Base-by-base conservation (phyloP, 495 filamentous ascomycete species). In the Hypomontagnella monticulosa region DNA sequence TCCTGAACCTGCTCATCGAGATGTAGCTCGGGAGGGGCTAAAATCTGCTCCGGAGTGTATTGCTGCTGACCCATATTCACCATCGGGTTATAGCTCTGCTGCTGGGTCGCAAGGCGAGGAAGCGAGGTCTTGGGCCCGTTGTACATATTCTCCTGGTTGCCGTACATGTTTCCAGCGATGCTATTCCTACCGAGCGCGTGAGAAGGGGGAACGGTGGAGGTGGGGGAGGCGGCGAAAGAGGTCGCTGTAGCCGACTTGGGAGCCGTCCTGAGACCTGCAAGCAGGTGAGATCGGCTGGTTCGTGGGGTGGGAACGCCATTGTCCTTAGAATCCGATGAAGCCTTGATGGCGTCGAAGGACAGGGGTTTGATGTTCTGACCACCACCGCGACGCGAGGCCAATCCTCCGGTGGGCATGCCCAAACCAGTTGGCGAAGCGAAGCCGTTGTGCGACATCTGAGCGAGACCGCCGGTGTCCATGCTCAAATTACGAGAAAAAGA, bases 401-500 rank as follows among this genome's bases (percentile, higher is more conserved):
- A 90, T 62, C 91, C 90, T 63, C 90, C 89, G 63, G 84, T 79
- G 14, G 92, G 88, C 75, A 90, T 87, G 59, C 88, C 90, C 71
- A 95, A 80, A 74, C 87, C 87, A 80, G 85, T 83, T 76, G 84
- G 81, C 76, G 85, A 83, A 73, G 86, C 80, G 75, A 87, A 89
- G 76, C 84, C 85, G 81, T 91, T 89, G 85, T 94, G 96, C 78
- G 92, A 90, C 96, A 99, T 98, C 84, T 97, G 95, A 93, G 94
- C 90, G 84, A 97, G 92, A 93, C 93, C 93, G 86, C 93, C 95
- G 86, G 93, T 88, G 93, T 97, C 90, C 88, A 97, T 95, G 85
- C 90, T 93, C 91, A 88, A 79, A 67, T 62, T 72, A 71, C 63
- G 54, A n/a, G 15, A 70, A 60, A 60, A 55, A 42, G 9, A 0